Evolutionary conservation across 2,329 filamentous ascomycete species (phyloP), one percentile per base, ranked within the genome.

Genomic region (Ophiostoma triangulosporum): DNA sequence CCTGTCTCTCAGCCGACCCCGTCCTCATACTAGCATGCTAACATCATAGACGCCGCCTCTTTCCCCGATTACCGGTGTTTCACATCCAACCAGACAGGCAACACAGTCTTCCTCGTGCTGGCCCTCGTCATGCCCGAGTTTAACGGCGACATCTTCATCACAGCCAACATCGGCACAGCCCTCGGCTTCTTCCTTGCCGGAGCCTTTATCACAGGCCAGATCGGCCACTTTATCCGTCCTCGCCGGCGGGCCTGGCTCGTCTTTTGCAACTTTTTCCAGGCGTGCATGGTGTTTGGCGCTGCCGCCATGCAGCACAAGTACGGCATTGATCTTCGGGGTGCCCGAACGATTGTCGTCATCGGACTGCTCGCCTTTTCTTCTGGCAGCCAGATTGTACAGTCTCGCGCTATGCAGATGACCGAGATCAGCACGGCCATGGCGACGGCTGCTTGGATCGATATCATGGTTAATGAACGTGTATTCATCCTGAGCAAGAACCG

Each of bases 381-480:
- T 0, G 78, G 79, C 0, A 75, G 71, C 48, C 79, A 83, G 62
- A 77, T 83, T 0, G 77, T 79, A 3, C 73, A 77, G 66, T 72
- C 72, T 2, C 69, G 78, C 24, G 70, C 72, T 36, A 62, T 83
- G 53, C 65, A 69, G 46, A 74, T 81, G 65, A 75, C 75, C 0
- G 79, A 83, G 62, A 81, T 83, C 60, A 79, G 71, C 55, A 83
- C 80, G 0, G 78, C 79, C 26, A 82, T 82, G 77, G 78, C 77
- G 0, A 83, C 79, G 5, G 77, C 79, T 0, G 78, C 79, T 1
- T 82, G 76, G 71, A 68, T 83, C 1, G 78, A 83, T 60, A 61
- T 81, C 53, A 63, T 80, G 51, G 75, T 80, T 52, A 79, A 83
- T 61, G 69, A 69, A 29, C 66, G 67, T 6, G 64, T 82, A 49